Conservation (phyloP, 345 rosid species). For the Conringia planisiliqua region DNA sequence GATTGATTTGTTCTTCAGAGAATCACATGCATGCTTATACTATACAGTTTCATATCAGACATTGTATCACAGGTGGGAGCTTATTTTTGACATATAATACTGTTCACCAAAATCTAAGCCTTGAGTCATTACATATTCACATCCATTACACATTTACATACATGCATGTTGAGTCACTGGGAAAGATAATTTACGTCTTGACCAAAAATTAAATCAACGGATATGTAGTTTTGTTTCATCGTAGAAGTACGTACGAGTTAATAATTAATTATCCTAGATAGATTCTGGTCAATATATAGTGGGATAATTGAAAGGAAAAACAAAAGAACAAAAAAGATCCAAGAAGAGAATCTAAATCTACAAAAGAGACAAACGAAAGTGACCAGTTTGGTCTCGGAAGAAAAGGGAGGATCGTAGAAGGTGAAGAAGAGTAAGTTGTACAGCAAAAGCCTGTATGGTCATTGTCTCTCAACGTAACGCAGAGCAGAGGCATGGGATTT, state of each 20-base stretch:
- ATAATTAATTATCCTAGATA: neutral
- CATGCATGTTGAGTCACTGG: neutral
- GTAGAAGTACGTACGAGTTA: neutral
- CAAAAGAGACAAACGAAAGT: slow-evolving; percentile 21
- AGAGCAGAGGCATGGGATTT: slow-evolving; percentile 27
- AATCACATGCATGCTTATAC: neutral
- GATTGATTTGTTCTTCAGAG: neutral
- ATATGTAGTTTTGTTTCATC: neutral
- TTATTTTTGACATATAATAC: neutral
- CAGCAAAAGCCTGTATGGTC: slow-evolving; percentile 26
- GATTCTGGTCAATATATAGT: neutral
- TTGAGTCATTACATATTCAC: neutral
- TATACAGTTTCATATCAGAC: neutral
- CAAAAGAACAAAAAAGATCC: neutral
- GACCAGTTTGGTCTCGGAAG: slow-evolving; percentile 15
- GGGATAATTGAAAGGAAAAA: neutral
- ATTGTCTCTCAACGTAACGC: slow-evolving; percentile 25
- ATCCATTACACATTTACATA: neutral
- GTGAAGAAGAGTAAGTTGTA: slow-evolving; percentile 32
- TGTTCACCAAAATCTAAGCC: neutral
- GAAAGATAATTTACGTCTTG: neutral
- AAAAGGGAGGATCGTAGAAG: slow-evolving; percentile 17
- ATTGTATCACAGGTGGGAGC: neutral
- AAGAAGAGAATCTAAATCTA: slow-evolving; percentile 23
- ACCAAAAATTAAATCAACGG: neutral